Base-by-base conservation (phyloP, 768 basidiomycete species). In the Crassisporium funariophilum region DNA sequence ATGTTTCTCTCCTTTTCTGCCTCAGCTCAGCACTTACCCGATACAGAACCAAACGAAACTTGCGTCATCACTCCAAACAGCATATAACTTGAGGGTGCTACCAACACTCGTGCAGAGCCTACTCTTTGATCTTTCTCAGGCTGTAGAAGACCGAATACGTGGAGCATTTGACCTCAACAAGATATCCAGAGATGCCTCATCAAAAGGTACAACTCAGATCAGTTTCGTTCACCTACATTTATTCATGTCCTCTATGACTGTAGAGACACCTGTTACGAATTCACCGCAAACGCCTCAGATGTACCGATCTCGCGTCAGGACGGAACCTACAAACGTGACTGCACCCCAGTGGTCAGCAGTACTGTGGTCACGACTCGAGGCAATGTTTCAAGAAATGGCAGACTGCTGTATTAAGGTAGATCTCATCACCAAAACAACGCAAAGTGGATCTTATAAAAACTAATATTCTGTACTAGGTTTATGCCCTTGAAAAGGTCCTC, bases 1-100 rank as follows among this genome's bases (percentile, higher is more conserved):
- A 53, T 33, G 17, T n/a, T 39, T 35, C 25, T 34, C 29, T 21
- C 24, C 25, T 16, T 12, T 34, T 34, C 40, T 47, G 20, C 52
- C 13, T 31, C 29, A 46, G n/a, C n/a, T n/a, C 2, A n/a, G n/a
- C 22, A 20, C 21, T 23, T 33, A 19, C 20, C 20, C 20, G 2
- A 25, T 23, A 12, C 53, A 97, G 94, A 89, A 98, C 59, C 93
- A 91, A 68, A 83, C 92, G 1, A 68, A 95, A 13, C 77, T 99
- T 1, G 92, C 95, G 0, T 94, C 92, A 1, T 92, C 95, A 0
- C 76, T 99, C 10, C 97, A 98, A 73, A 98, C 93, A 1, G 94
- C 95, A 4, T 89, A 92, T 67, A 99, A 98, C 62, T 79, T 99
- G 11, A 78, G 87, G 21, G 79, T 90, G 12, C 75, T 99, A 9